Evolutionary conservation across 2,329 filamentous ascomycete genomes (phyloP).

Genomic region (Ceratocystis variospora): DNA sequence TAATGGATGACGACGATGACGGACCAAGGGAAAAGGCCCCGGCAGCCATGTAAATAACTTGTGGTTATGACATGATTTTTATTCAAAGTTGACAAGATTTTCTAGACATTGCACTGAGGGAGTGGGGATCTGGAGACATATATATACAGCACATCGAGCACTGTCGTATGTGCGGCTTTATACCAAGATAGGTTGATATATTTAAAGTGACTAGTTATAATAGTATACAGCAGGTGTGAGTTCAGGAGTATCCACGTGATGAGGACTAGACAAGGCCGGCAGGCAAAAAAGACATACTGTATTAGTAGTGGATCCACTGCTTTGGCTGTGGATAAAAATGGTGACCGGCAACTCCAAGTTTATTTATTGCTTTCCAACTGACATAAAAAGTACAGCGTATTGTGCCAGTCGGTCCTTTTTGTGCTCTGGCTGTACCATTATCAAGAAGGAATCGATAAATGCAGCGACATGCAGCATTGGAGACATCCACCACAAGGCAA

Average conservation of each 20-base stretch:
- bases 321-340: not conserved
- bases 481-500: too few species aligned
- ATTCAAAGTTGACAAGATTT: not conserved
- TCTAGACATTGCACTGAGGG: not conserved
- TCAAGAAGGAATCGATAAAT: too few species aligned
- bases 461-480: too few species aligned
- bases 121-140: not conserved
- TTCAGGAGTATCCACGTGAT: too few species aligned
- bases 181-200: not conserved
- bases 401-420: not conserved
- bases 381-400: not conserved
- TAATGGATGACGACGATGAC: not conserved
- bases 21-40: not conserved
- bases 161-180: not conserved
- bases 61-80: constrained; percentile 2
- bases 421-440: not conserved
- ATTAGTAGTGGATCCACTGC: not conserved
- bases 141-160: too few species aligned
- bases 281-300: not conserved
- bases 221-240: not conserved
- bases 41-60: not conserved
- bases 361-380: not conserved
- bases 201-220: not conserved
- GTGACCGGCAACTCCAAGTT: not conserved
- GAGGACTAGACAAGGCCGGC: too few species aligned